Percentiles rank a stretch among this genome's conserved stretches.
phyloP scores from a whole-genome alignment of 2,329 filamentous ascomycete species.

The Hymenotorrendiella dingleyae region DNA sequence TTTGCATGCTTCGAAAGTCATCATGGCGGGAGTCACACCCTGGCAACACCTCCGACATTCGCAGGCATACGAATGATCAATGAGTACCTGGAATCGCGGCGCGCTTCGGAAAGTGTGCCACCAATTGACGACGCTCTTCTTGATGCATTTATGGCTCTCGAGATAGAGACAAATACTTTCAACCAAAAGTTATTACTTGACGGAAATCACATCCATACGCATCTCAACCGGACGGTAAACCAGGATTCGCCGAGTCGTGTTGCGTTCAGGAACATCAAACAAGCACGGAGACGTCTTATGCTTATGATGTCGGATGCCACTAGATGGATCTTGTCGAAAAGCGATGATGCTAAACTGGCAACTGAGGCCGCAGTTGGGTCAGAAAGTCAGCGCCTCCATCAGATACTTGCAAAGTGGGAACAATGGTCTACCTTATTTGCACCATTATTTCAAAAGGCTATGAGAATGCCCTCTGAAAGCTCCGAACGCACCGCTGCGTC shows the following conservation, averaged over 20 bases:
- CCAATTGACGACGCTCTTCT: slow-evolving; percentile 5
- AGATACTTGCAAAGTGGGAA: background rate
- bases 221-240: too few species aligned
- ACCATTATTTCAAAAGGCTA: background rate
- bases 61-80: slow-evolving; percentile 5
- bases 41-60: background rate
- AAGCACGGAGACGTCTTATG: too few species aligned
- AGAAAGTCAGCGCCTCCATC: too few species aligned
- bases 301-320: too few species aligned
- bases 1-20: slow-evolving; percentile 9
- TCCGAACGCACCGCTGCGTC: background rate
- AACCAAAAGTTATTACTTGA: background rate
- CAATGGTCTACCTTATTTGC: background rate
- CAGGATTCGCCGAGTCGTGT: too few species aligned
- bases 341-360: background rate
- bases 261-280: too few species aligned
- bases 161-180: slow-evolving; percentile 5
- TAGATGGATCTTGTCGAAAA: too few species aligned
- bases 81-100: background rate
- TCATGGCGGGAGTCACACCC: slow-evolving; percentile 2
- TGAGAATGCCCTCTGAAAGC: background rate
- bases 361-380: background rate
- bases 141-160: slow-evolving; percentile 3
- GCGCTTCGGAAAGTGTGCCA: background rate
- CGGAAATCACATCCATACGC: background rate